Evolutionary conservation across 2,329 filamentous ascomycete species (phyloP), one percentile per base, ranked within the genome.

Genomic region (Sporothrix brunneoviolacea): DNA sequence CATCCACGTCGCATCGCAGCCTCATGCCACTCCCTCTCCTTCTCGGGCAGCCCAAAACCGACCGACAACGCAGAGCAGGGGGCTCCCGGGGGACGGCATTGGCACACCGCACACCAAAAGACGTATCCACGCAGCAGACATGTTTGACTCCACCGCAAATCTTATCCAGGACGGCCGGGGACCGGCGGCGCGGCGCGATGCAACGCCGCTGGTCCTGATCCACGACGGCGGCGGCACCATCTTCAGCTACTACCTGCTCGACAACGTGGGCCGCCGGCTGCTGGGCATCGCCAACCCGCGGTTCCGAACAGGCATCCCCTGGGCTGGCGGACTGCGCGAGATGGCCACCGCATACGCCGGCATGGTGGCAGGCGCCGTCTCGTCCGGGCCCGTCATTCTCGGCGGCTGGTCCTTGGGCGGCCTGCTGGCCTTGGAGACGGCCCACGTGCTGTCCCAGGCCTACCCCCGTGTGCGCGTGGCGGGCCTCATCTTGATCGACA

Each of bases 161-260:
- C 22, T 58, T 4, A 55, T 61, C 42, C 58, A 61, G 28, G 53
- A 57, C 19, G 53, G 50, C 37, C 18, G 21, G 16, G 42, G 46
- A 24, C 55, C 54, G 37, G 36, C 19, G 6, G 35, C 53, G 9
- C 54, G 59, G 12, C 55, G 55, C 28, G 44, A 46, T 19, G 54
- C 60, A 21, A 67, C 67, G n/a, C 77, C 79, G 2, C 65, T 80
- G 41, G 65, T 83, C 51, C 69, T 83, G 38, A 66, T 82, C 35
- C 79, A 83, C 63, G 79, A 83, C 54, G 79, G 79, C 55, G 77
- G 79, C 56, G 79, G 79, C 59, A 82, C 79, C 2, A 74, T 72
- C 3, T 80, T 78, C 59, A 71, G 70, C 56, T 82, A 82, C 61
- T 71, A 78, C 62, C 75, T 73, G 54, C 67, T 83, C 4, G 68